Base-by-base conservation (phyloP, 805 yeast genomes). In the Candida orba region DNA sequence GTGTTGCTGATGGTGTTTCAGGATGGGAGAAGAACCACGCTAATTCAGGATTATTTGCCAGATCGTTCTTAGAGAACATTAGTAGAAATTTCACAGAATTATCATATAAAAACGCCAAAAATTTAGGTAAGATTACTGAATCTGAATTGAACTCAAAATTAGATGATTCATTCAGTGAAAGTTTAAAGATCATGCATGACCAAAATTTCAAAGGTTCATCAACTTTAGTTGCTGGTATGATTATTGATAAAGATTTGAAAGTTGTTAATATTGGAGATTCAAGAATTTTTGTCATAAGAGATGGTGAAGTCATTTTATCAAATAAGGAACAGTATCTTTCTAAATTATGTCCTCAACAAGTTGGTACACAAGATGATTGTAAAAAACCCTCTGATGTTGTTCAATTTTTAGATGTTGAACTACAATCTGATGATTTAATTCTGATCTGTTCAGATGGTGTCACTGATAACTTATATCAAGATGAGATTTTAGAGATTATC, bases 1-100 rank as follows among this genome's bases (percentile, higher is more conserved):
- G 76, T 3, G 68, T 75, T 4, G 79, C 81, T 4, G 81, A 75
- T 52, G 81, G 81, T 2, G 77, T 75, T 8, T 70, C 76, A 18
- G 78, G 78, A 1, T 75, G 79, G 79, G 75, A 71, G 52, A 66
- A 69, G 17, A 66, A 62, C 34, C 69, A 71, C 43, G 63, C 73
- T 12, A 63, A 70, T 25, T 67, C 76, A 20, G 79, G 79, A 2
- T 62, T 73, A 17, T 75, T 78, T 76, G 69, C 79, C 1, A 62
- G 79, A 40, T 65, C 72, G 1, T 70, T 75, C 67, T 54, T 75
- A 39, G 81, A 75, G 52, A 73, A 76, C 6, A 62, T 73, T 42
- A 67, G 75, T 47, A 50, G 77, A 18, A 48, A 50, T 41, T 56
- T 55, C 38, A 52, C 56, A n/a, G 58, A 58, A 47, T 27, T 58